A percentile compares a stretch with the other conserved stretches of the same genome.
Evolutionary conservation across 148 eudicot genomes (phyloP).

Genomic region (Rhododendron ferrugineum): DNA sequence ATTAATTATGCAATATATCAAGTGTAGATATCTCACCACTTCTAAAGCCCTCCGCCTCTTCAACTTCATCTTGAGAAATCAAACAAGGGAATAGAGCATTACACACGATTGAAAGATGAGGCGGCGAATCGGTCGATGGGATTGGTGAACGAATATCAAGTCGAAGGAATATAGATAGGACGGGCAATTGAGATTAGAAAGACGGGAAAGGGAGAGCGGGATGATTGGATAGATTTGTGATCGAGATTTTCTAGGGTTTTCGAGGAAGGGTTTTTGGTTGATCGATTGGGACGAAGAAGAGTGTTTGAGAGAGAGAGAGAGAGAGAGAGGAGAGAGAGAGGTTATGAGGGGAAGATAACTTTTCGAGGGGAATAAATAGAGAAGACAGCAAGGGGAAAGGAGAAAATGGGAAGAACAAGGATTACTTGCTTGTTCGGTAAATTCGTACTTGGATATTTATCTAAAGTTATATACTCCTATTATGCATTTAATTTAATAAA

Average conservation of each 20-base stretch:
- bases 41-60: conserved; percentile 73
- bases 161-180: no score
- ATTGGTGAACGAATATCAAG: background rate
- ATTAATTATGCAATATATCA: background rate
- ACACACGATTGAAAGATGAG: conserved; percentile 11
- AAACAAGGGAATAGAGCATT: conserved; percentile 37
- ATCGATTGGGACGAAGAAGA: conserved; percentile 4
- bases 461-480: no score
- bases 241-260: conserved; percentile 9
- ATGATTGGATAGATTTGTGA: background rate
- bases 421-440: background rate
- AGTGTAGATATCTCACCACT: conserved; percentile 47
- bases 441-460: background rate
- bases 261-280: conserved; percentile 12
- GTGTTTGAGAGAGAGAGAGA: background rate
- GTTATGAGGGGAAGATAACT: background rate
- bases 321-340: background rate
- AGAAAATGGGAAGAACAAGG: background rate
- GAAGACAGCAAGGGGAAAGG: background rate
- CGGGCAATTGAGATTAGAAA: background rate
- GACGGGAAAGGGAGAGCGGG: background rate
- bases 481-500: no score
- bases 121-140: conserved; percentile 20
- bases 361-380: background rate
- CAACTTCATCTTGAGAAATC: conserved; percentile 54